Evolutionary conservation across 176 grass and related monocot genomes (phyloP), one percentile per base, ranked within the genome.

Genomic region (Cenchrus americanus): DNA sequence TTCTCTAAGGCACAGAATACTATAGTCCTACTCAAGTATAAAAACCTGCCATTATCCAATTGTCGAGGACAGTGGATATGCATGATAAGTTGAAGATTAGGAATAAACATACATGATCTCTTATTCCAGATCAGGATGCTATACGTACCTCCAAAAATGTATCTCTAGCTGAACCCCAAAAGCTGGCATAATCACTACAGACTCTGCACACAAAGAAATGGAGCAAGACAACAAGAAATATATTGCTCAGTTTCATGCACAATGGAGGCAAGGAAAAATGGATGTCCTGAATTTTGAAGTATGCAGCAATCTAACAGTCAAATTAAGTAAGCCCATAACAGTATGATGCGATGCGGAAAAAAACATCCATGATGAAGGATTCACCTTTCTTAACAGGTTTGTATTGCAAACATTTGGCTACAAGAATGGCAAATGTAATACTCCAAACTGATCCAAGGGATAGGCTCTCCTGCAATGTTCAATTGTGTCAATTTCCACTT

Each of bases 81-180:
- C 40, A 71, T 1, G 27, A 47, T 24, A 66, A 26, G 14, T 40
- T 51, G 27, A 26, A 64, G 23, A 85, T 19, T 80, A 53, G 22
- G 52, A 34, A 34, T 34, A 66, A 68, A n/a, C 10, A 15, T 63
- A 44, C 14, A 26, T 21, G 22, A 80, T 49, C 55, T 4, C 32
- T 46, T 41, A 55, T 79, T 81, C 66, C 48, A 84, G 9, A 2
- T 72, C 9, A 79, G 12, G 66, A 79, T 66, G 68, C 53, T 74
- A 37, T 53, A 44, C 34, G 4, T 87, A 91, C 94, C 90, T 97
- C 92, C 88, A 97, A 85, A 86, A 93, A 89, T 94, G 87, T 59
- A 86, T 93, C 91, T 97, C 96, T 43, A 96, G 89, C 76, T 99
- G 96, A 72, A 99, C 77, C 47, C 93, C 96, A 87, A 96, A 99